These are phyloP conservation scores for Theileria parva DNA, from an alignment of 169 alveolate genomes.

Conservation along the genomic window DNA sequence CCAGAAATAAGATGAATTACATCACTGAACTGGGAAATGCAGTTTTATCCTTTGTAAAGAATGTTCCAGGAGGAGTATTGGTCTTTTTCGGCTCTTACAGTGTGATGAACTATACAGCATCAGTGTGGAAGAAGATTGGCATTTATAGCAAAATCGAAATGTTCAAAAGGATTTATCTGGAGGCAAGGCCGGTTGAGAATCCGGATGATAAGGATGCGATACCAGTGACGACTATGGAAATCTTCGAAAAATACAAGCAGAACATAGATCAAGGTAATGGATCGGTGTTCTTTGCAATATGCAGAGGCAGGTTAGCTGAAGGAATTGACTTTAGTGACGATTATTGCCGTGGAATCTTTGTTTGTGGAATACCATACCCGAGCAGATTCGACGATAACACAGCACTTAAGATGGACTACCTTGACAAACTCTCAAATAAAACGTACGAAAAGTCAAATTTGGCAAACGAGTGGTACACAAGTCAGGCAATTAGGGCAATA, in stretches of 20 bases:
- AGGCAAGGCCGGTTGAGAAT: conserved; percentile 56
- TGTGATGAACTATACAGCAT: conserved; percentile 81
- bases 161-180: conserved; percentile 74
- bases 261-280: conserved; percentile 75
- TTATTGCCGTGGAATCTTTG: conserved; percentile 87
- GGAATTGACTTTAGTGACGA: conserved; percentile 93
- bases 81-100: conserved; percentile 86
- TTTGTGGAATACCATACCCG: conserved; percentile 92
- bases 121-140: conserved; percentile 82
- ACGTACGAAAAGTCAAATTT: conserved; percentile 12
- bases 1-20: conserved; percentile 72
- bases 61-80: conserved; percentile 84
- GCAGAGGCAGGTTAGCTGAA: conserved; percentile 92
- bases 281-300: conserved; percentile 89
- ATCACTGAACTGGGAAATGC: conserved; percentile 61
- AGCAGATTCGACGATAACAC: conserved; percentile 84
- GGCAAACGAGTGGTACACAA: conserved; percentile 85
- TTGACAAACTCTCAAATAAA: conserved; percentile 53
- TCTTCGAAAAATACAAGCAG: conserved; percentile 74
- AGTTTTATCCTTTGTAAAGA: conserved; percentile 77
- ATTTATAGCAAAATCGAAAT: conserved; percentile 68
- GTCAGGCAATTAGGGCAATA: conserved; percentile 92
- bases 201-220: conserved; percentile 47
- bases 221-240: conserved; percentile 43
- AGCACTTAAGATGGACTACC: conserved; percentile 86